phyloP scores from a whole-genome alignment of 164 flowering plant species.

The Saururus chinensis region DNA sequence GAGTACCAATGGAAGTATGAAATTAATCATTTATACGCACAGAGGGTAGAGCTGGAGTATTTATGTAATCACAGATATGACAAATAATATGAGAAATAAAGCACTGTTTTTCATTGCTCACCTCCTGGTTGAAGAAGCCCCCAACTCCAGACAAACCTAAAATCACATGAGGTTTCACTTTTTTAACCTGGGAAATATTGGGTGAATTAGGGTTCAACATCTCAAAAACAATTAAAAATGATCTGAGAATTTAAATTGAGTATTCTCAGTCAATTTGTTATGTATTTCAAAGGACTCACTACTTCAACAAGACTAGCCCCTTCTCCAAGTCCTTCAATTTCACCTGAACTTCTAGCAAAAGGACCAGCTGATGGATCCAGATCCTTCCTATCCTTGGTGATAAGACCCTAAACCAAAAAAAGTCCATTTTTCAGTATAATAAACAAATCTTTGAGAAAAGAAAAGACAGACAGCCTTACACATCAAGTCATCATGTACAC shows the following conservation, averaged over 20 bases:
- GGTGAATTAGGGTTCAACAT: neutral
- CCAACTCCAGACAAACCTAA: constrained; percentile 96
- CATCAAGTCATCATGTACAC: neutral
- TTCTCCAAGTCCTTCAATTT: constrained; percentile 63
- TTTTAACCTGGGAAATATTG: constrained; percentile 51
- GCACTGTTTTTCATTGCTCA: constrained; percentile 4
- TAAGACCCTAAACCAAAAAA: constrained; percentile 57
- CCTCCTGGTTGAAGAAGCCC: constrained; percentile 85
- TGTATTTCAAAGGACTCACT: constrained; percentile 32
- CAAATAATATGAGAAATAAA: neutral
- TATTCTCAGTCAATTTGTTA: neutral
- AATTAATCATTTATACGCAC: neutral
- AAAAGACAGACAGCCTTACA: neutral
- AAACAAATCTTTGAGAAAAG: neutral
- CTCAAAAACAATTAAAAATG: neutral
- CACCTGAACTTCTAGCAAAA: constrained; percentile 55
- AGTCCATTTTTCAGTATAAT: neutral
- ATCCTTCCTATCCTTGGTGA: constrained; percentile 90
- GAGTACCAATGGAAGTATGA: neutral
- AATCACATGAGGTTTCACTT: constrained; percentile 87
- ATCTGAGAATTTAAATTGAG: neutral
- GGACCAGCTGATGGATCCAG: constrained; percentile 84
- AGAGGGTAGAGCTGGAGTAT: neutral
- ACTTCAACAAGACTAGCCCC: constrained; percentile 88
- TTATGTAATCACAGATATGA: neutral